phyloP scores from a whole-genome alignment of 192 early-diverging fungal species.

The Dissophora ornata region DNA sequence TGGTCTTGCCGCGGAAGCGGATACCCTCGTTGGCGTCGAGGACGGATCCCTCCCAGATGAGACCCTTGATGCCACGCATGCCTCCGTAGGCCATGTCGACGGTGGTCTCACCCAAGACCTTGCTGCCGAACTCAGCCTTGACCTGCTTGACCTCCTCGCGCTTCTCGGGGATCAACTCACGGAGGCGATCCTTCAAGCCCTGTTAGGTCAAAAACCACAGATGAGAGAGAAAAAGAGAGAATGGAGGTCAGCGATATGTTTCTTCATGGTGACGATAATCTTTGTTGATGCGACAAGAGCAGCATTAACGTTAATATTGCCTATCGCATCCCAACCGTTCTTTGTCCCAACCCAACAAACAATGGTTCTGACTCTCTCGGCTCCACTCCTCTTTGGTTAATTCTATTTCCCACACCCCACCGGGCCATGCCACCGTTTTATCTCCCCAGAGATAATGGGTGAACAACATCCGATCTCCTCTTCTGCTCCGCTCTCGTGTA shows the following conservation, averaged over 20 bases:
- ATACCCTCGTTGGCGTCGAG: constrained; percentile 99
- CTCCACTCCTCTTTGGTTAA: too few relatives aligned
- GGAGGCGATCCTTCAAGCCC: constrained; percentile 93
- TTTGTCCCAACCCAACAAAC: too few relatives aligned
- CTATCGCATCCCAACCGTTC: too few relatives aligned
- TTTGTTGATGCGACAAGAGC: too few relatives aligned
- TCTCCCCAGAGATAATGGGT: too few relatives aligned
- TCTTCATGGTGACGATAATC: too few relatives aligned
- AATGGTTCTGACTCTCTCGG: too few relatives aligned
- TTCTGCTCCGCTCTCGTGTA: background rate
- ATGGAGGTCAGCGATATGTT: background rate
- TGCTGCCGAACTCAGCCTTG: constrained; percentile 89
- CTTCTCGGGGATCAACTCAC: constrained; percentile 95
- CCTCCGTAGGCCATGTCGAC: constrained; percentile 99
- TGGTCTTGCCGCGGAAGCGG: constrained; percentile 95
- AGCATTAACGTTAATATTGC: background rate
- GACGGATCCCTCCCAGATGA: constrained; percentile 98
- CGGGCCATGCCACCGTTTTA: too few relatives aligned
- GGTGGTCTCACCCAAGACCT: constrained; percentile 93
- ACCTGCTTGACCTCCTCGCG: constrained; percentile 95
- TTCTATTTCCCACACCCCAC: background rate
- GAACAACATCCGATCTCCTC: background rate
- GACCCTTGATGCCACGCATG: constrained; percentile 99
- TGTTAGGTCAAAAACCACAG: constrained; percentile 40
- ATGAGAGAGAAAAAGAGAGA: background rate